These are phyloP conservation scores for Podospora comata DNA, from an alignment of 495 filamentous ascomycete species.

Conservation along the genomic window DNA sequence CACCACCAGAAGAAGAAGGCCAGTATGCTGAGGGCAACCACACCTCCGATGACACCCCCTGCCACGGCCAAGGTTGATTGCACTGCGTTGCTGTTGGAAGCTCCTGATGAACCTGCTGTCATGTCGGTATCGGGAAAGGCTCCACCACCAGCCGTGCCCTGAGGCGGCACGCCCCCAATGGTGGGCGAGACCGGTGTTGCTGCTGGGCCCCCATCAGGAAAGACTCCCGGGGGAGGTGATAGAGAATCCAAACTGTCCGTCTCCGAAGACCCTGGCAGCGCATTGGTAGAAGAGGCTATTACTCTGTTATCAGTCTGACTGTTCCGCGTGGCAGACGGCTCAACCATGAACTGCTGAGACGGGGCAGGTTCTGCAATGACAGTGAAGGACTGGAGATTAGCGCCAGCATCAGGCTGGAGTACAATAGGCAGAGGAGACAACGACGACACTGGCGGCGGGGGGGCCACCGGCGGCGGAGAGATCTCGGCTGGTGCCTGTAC, in stretches of 20 bases:
- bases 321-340: constrained; percentile 27
- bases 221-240: constrained; percentile 20
- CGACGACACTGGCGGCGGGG: constrained; percentile 2
- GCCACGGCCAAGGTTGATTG: constrained; percentile 45
- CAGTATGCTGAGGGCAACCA: constrained; percentile 43
- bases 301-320: constrained; percentile 36
- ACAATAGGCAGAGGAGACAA: constrained; percentile 20
- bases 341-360: constrained; percentile 16
- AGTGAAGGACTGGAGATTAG: constrained; percentile 29
- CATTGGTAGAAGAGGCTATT: constrained; percentile 29
- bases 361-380: constrained; percentile 22
- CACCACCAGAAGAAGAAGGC: constrained; percentile 50
- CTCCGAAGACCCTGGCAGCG: constrained; percentile 17
- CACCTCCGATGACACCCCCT: constrained; percentile 49
- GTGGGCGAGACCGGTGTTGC: constrained; percentile 26
- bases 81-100: constrained; percentile 27
- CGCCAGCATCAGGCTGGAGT: constrained; percentile 14
- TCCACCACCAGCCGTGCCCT: constrained; percentile 7
- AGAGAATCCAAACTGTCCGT: constrained; percentile 10
- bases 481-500: constrained; percentile 20
- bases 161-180: constrained; percentile 17
- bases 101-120: constrained; percentile 18
- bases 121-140: constrained; percentile 21
- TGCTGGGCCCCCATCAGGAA: constrained; percentile 17
- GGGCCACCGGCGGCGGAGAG: constrained; percentile 6